Conservation (phyloP, 108 stramenopile genomes). For the Thalassiosira profunda region DNA sequence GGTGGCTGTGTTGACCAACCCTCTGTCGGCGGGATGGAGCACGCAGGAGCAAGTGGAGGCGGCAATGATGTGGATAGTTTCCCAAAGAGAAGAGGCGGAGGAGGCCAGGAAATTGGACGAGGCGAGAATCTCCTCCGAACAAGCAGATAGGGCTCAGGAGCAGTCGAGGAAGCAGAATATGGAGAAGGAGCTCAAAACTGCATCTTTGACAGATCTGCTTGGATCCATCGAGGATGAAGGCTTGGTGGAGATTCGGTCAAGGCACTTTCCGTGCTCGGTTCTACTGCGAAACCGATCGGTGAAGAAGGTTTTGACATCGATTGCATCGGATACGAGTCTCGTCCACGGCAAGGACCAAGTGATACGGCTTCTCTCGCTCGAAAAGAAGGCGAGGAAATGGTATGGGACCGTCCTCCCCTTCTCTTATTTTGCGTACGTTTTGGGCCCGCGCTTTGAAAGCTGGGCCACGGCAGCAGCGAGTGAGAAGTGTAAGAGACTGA, state of each 20-base stretch:
- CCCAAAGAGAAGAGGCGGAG: constrained; percentile 64
- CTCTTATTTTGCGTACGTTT: constrained; percentile 34
- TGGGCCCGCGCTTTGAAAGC: constrained; percentile 33
- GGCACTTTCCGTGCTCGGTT: constrained; percentile 34
- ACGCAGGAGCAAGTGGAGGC: constrained; percentile 46
- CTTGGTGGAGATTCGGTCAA: constrained; percentile 17
- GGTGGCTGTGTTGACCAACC: neutral
- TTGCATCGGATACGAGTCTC: neutral
- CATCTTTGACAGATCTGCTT: constrained; percentile 26
- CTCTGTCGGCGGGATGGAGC: constrained; percentile 16
- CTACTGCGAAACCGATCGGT: constrained; percentile 18
- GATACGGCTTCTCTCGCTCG: constrained; percentile 44
- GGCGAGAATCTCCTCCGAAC: constrained; percentile 58
- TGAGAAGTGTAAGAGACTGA: constrained; percentile 6
- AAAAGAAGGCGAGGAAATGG: constrained; percentile 63
- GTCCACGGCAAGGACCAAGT: constrained; percentile 36
- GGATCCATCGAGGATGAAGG: constrained; percentile 23
- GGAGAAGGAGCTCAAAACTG: constrained; percentile 18
- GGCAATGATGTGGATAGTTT: constrained; percentile 70
- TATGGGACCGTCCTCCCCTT: constrained; percentile 59
- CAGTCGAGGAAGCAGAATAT: constrained; percentile 25
- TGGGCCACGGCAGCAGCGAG: no score
- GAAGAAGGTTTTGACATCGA: constrained; percentile 7
- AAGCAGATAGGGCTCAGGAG: constrained; percentile 21
- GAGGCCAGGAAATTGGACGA: constrained; percentile 64